Evolutionary conservation across 345 rosid genomes (phyloP).

Genomic region (Gynandropsis gynandra): DNA sequence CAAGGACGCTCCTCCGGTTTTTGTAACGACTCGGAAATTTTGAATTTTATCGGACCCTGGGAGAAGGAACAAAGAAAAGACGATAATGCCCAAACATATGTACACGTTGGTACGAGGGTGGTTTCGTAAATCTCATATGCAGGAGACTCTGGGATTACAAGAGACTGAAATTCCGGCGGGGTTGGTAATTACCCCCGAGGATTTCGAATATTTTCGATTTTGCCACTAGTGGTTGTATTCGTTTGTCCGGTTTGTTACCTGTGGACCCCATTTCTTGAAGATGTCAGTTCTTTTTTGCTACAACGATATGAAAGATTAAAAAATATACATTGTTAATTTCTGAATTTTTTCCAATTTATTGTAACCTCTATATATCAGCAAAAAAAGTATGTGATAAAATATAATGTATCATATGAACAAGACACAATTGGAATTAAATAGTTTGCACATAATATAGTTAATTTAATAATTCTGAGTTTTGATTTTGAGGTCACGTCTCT

Average conservation of each 20-base stretch:
- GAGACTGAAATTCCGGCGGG: constrained; percentile 41
- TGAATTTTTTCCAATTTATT: no score
- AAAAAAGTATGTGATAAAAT: no score
- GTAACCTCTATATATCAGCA: no score
- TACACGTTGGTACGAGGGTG: not conserved
- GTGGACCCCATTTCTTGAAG: no score
- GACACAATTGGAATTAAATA: no score
- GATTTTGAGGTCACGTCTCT: no score
- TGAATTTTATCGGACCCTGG: constrained; percentile 21
- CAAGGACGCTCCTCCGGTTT: constrained; percentile 7
- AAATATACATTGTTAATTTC: no score
- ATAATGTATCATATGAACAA: no score
- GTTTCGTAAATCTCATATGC: constrained; percentile 22
- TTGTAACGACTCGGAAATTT: constrained; percentile 30
- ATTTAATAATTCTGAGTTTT: no score
- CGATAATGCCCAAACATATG: not conserved
- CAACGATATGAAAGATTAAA: no score
- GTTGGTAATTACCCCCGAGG: constrained; percentile 12
- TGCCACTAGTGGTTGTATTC: constrained; percentile 39
- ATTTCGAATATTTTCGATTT: constrained; percentile 21
- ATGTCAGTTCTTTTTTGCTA: no score
- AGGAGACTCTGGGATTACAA: constrained; percentile 11
- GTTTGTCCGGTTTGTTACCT: constrained; percentile 32
- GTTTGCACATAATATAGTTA: no score
- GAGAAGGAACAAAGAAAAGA: not conserved